phyloP scores from a whole-genome alignment of 192 early-diverging fungal genomes.

The Podila clonocystis region DNA sequence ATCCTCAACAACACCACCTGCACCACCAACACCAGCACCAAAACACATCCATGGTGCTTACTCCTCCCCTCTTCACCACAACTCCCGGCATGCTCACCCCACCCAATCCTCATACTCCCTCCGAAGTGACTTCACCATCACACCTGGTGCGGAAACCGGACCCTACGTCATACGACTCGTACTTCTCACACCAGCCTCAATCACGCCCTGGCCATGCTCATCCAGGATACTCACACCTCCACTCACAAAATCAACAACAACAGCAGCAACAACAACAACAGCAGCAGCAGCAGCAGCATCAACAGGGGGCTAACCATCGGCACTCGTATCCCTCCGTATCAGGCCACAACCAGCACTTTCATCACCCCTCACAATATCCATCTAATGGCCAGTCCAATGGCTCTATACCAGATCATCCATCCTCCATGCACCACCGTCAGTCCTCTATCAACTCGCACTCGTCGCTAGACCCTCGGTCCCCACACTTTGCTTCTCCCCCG shows the following conservation, averaged over 20 bases:
- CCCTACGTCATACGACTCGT: neutral
- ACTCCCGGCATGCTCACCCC: slow-evolving; percentile 4
- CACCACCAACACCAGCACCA: neutral
- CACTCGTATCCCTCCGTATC: neutral
- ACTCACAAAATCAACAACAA: neutral
- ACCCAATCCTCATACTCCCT: neutral
- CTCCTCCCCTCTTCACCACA: neutral
- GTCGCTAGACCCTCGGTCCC: slow-evolving; percentile 3
- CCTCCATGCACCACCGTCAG: neutral
- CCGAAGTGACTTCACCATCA: neutral
- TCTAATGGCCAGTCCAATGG: too few species aligned
- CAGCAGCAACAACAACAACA: neutral
- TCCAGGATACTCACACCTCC: neutral
- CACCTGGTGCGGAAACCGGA: neutral
- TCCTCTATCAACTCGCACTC: neutral
- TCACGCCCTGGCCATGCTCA: neutral
- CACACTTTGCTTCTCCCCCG: neutral
- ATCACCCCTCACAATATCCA: neutral
- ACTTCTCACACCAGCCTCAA: slow-evolving; percentile 1
- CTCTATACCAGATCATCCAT: neutral
- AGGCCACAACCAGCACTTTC: neutral
- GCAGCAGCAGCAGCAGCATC: neutral
- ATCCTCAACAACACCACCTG: neutral
- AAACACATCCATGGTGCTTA: neutral
- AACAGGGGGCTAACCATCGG: neutral